phyloP scores from a whole-genome alignment of 331 rosid species.

The Malus hybrid region DNA sequence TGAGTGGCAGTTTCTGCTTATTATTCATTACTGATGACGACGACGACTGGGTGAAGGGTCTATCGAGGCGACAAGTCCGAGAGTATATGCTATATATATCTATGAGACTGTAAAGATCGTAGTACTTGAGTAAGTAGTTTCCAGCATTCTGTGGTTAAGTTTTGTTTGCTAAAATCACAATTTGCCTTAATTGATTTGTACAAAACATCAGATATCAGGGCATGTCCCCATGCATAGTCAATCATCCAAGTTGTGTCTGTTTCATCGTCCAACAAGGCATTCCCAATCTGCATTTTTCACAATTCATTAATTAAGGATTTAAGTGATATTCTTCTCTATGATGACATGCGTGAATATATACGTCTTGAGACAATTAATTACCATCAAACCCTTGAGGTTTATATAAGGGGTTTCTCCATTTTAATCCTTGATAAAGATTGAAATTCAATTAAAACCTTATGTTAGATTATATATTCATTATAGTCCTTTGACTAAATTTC shows the following conservation, averaged over 20 bases:
- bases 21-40: neutral
- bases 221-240: slow-evolving; percentile 31
- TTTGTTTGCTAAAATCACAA: slow-evolving; percentile 11
- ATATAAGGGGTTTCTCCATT: neutral
- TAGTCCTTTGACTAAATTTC: too few relatives aligned
- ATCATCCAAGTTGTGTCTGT: slow-evolving; percentile 15
- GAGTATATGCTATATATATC: slow-evolving; percentile 26
- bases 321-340: too few relatives aligned
- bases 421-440: too few relatives aligned
- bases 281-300: slow-evolving; percentile 1
- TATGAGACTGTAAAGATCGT: neutral
- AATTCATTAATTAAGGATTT: neutral
- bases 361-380: neutral
- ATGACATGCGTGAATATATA: too few relatives aligned
- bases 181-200: slow-evolving; percentile 19
- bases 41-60: neutral
- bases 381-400: slow-evolving; percentile 14
- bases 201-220: slow-evolving; percentile 19
- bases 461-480: too few relatives aligned
- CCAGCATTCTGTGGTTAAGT: neutral
- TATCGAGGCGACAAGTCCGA: slow-evolving; percentile 6
- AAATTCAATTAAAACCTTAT: too few relatives aligned
- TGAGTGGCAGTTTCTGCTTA: neutral
- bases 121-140: slow-evolving; percentile 8
- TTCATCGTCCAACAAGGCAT: slow-evolving; percentile 5